Evolutionary conservation across 306 rosid genomes (phyloP).

Genomic region (Acacia confusa): DNA sequence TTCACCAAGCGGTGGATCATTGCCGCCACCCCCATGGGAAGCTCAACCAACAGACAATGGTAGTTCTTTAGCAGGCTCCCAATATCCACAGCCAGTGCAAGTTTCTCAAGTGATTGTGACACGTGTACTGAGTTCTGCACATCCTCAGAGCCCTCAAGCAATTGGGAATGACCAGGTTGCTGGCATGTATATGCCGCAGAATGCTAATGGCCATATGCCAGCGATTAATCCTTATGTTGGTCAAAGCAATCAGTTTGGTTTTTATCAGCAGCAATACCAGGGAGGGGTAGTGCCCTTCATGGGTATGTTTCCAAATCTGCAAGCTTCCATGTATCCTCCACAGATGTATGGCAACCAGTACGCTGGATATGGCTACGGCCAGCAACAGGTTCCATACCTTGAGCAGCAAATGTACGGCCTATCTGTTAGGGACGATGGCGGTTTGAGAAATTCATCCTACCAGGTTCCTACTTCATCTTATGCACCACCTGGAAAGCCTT

Average conservation of each 20-base stretch:
- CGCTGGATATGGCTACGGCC: slow-evolving; percentile 73
- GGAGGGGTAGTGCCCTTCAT: slow-evolving; percentile 50
- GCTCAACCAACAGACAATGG: slow-evolving; percentile 65
- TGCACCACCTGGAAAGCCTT: slow-evolving; percentile 64
- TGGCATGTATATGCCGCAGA: slow-evolving; percentile 75
- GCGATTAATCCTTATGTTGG: slow-evolving; percentile 55
- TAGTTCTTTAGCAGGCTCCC: slow-evolving; percentile 56
- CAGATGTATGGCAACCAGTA: slow-evolving; percentile 79
- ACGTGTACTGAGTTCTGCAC: slow-evolving; percentile 46
- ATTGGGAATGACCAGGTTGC: slow-evolving; percentile 58
- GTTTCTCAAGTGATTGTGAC: slow-evolving; percentile 59
- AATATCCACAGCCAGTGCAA: slow-evolving; percentile 75
- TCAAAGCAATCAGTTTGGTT: slow-evolving; percentile 62
- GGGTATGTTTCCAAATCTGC: slow-evolving; percentile 70
- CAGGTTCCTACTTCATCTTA: slow-evolving; percentile 71
- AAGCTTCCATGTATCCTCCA: slow-evolving; percentile 61
- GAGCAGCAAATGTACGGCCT: slow-evolving; percentile 87
- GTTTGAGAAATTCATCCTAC: slow-evolving; percentile 53
- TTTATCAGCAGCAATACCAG: slow-evolving; percentile 45
- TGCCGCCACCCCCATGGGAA: slow-evolving; percentile 99
- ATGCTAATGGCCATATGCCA: slow-evolving; percentile 53
- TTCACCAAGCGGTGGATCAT: slow-evolving; percentile 59
- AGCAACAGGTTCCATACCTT: slow-evolving; percentile 60
- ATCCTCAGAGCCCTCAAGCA: slow-evolving; percentile 64
- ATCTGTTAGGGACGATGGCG: slow-evolving; percentile 60